These are phyloP conservation scores for Phanerochaete carnosa DNA, from an alignment of 768 basidiomycete genomes.

Conservation along the genomic window DNA sequence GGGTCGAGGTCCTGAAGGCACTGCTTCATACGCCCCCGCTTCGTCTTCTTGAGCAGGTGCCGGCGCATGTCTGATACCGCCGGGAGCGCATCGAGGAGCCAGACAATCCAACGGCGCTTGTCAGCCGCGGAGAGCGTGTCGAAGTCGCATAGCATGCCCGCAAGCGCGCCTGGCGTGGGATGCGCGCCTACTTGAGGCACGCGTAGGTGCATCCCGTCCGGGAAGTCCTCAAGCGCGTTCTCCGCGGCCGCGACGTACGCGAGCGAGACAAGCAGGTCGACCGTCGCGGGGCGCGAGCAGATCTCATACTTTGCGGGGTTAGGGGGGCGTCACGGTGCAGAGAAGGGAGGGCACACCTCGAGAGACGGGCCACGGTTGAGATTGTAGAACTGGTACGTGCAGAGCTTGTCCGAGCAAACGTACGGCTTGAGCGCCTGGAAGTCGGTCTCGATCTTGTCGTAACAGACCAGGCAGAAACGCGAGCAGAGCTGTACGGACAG, in stretches of 20 bases:
- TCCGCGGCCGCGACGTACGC: conserved; percentile 56
- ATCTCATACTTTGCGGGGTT: conserved; percentile 59
- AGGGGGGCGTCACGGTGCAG: background rate
- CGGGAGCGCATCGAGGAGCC: conserved; percentile 45
- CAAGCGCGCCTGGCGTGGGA: background rate
- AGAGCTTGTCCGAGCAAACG: conserved; percentile 63
- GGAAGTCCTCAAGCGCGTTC: conserved; percentile 51
- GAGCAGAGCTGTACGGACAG: conserved; percentile 64
- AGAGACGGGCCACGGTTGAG: conserved; percentile 65
- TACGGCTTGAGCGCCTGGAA: conserved; percentile 70
- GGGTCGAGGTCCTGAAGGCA: conserved; percentile 50
- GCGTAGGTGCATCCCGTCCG: conserved; percentile 56
- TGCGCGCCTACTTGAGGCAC: conserved; percentile 34
- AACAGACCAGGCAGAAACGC: conserved; percentile 73
- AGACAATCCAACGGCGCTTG: conserved; percentile 46
- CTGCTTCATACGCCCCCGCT: conserved; percentile 49
- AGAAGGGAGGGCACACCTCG: conserved; percentile 40
- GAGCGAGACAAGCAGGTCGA: conserved; percentile 67
- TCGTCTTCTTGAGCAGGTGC: conserved; percentile 50
- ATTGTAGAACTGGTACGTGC: conserved; percentile 66
- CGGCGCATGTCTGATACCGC: conserved; percentile 54
- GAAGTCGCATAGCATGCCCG: conserved; percentile 34
- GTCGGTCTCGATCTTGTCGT: conserved; percentile 48
- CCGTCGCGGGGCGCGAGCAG: conserved; percentile 54
- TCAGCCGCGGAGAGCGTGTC: conserved; percentile 39